phyloP scores from a whole-genome alignment of 129 eudicot genomes.

The Sambucus nigra region DNA sequence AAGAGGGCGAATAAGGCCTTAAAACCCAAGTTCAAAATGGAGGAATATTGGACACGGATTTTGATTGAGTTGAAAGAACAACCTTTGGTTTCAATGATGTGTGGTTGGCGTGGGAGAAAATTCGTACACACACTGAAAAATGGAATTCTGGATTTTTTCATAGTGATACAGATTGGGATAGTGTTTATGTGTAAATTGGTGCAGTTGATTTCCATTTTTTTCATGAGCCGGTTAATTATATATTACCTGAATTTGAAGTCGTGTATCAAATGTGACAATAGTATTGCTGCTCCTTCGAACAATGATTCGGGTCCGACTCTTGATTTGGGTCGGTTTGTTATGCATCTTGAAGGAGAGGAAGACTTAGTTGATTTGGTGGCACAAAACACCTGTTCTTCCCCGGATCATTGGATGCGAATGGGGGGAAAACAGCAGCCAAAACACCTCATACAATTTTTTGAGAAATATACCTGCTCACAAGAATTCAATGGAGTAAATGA shows the following conservation, averaged over 20 bases:
- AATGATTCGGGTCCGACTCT: slow-evolving; percentile 1
- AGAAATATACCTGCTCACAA: slow-evolving; percentile 14
- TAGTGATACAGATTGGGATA: slow-evolving; percentile 24
- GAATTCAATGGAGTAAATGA: slow-evolving; percentile 36
- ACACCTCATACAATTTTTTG: slow-evolving; percentile 36
- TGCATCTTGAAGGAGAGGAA: slow-evolving; percentile 83
- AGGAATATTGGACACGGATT: slow-evolving; percentile 35
- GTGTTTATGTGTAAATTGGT: slow-evolving; percentile 34
- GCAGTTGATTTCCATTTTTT: slow-evolving; percentile 20
- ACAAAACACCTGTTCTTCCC: slow-evolving; percentile 31
- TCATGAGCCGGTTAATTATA: slow-evolving; percentile 16
- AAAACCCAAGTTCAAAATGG: slow-evolving; percentile 28
- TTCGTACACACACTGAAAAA: slow-evolving; percentile 26
- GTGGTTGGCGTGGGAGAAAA: slow-evolving; percentile 28
- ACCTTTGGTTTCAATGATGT: slow-evolving; percentile 21
- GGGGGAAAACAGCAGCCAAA: slow-evolving; percentile 50
- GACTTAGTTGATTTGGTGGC: slow-evolving; percentile 43
- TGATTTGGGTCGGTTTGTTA: slow-evolving; percentile 38
- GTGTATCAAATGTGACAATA: slow-evolving; percentile 8
- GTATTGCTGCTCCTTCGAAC: not conserved
- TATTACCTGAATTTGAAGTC: not conserved
- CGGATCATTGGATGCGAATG: slow-evolving; percentile 40
- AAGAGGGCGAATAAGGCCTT: slow-evolving; percentile 17
- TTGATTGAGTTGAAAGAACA: slow-evolving; percentile 37
- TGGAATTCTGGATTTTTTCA: slow-evolving; percentile 15